Base-by-base conservation (phyloP, 2,329 filamentous ascomycete genomes). In the Phialemoniopsis sp. region DNA sequence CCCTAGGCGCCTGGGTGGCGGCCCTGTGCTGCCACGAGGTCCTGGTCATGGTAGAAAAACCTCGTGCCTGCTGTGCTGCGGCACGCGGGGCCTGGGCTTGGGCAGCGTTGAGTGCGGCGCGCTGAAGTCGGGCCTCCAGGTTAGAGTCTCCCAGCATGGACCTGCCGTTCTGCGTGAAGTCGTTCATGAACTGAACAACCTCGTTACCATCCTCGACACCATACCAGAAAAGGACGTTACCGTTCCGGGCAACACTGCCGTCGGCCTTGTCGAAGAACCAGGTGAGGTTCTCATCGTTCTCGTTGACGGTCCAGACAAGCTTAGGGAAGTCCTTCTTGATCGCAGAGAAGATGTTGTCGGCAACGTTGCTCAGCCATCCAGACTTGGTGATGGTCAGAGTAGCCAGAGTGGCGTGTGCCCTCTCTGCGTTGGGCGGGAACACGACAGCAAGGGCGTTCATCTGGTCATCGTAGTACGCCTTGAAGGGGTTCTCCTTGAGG, bases 201-300 rank as follows among this genome's bases (percentile, higher is more conserved):
- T 95, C 87, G 37, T 88, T 82, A 26, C 84, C 81, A 39, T 82
- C 82, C 49, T 93, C 86, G 42, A 93, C 80, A 38, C 90, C 90
- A 62, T 94, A 95, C 87, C 91, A 97, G 73, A 97, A 97, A 56
- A 97, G 82, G 30, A 96, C 88, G 56, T 90, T 88, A 42, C 89
- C 89, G 50, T 88, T 82, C 40, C 83, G 81, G 46, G 85, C 88
- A 53, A 96, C 78, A 63, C 88, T 95, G 41, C 93, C 91, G 52
- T 96, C 89, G 9, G 91, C 86, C 74, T 95, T 95, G 65, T 95
- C 90, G 51, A 95, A 94, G 73, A 97, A 96, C 93, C 91, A 97
- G 10, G 89, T 90, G 53, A 97, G 72, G 62, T 97, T 96, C 75
- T 97, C 91, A 54, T 97, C 90, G 51, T 94, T 86, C 56, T 90